Conservation (phyloP, 2,329 filamentous ascomycete genomes). For the Colletotrichum truncatum region DNA sequence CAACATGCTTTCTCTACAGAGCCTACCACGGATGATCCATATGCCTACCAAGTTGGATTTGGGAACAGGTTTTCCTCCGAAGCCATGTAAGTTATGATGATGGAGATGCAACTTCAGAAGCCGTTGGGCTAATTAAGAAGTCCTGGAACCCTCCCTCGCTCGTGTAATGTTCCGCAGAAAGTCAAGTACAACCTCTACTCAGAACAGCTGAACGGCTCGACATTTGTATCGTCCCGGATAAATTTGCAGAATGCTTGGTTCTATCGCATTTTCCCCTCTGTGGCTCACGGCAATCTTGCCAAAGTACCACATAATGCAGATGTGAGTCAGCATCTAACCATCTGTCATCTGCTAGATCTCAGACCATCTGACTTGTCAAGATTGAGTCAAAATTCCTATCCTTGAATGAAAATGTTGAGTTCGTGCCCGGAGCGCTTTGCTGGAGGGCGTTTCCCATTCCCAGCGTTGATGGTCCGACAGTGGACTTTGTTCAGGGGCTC, state of each 20-base stretch:
- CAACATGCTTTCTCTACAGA: conserved; percentile 29
- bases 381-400: conserved; percentile 47
- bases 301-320: conserved; percentile 26
- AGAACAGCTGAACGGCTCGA: conserved; percentile 57
- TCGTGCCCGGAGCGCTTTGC: conserved; percentile 49
- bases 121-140: conserved; percentile 4
- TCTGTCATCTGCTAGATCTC: not conserved
- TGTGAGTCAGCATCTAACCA: conserved; percentile 19
- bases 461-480: conserved; percentile 22
- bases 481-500: conserved; percentile 57
- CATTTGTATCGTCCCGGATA: conserved; percentile 38
- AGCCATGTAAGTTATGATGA: conserved; percentile 30
- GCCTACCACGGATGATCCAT: conserved; percentile 29
- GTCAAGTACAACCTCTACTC: conserved; percentile 52
- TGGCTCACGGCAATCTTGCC: conserved; percentile 32
- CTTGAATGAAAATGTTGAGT: conserved; percentile 48
- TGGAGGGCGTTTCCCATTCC: conserved; percentile 47
- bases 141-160: conserved; percentile 27
- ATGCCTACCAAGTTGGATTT: conserved; percentile 35
- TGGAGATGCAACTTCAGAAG: not conserved
- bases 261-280: conserved; percentile 40
- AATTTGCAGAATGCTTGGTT: conserved; percentile 38
- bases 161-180: conserved; percentile 52
- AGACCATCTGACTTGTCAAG: conserved; percentile 4
- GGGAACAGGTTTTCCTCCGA: conserved; percentile 35